These are phyloP conservation scores for Pyrus communis DNA, from an alignment of 306 rosid genomes.

Conservation along the genomic window DNA sequence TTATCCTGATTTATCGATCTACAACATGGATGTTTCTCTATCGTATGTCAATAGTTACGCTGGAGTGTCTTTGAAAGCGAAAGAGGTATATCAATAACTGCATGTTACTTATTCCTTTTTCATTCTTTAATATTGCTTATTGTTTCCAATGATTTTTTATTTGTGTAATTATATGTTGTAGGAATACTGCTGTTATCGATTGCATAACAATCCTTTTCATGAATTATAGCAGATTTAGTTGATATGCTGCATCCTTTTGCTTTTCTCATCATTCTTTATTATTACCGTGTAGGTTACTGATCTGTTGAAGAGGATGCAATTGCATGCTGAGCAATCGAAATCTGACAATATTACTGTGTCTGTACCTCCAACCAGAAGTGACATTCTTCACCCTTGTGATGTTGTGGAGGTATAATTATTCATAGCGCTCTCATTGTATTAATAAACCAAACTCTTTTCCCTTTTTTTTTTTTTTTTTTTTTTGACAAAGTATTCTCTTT, in stretches of 20 bases:
- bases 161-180: not conserved
- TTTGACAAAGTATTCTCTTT: constrained; percentile 6
- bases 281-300: constrained; percentile 52
- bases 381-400: constrained; percentile 91
- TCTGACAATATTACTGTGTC: constrained; percentile 40
- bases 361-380: constrained; percentile 94
- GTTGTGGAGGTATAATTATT: constrained; percentile 70
- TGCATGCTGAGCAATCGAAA: constrained; percentile 46
- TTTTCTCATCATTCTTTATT: not conserved
- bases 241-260: not conserved
- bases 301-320: constrained; percentile 81
- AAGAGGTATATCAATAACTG: constrained; percentile 41
- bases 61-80: constrained; percentile 72
- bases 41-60: constrained; percentile 55
- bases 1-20: constrained; percentile 78
- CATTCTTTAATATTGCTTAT: not conserved
- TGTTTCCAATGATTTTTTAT: not conserved
- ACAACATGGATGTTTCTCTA: constrained; percentile 80
- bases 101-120: not conserved
- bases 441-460: not conserved
- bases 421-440: not conserved
- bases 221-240: not conserved
- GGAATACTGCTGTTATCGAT: not conserved
- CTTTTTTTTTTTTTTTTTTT: not conserved
- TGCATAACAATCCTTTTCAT: too few species aligned